phyloP scores from a whole-genome alignment of 1,284 basidiomycete genomes.

The Gastroboletus turbinatus region DNA sequence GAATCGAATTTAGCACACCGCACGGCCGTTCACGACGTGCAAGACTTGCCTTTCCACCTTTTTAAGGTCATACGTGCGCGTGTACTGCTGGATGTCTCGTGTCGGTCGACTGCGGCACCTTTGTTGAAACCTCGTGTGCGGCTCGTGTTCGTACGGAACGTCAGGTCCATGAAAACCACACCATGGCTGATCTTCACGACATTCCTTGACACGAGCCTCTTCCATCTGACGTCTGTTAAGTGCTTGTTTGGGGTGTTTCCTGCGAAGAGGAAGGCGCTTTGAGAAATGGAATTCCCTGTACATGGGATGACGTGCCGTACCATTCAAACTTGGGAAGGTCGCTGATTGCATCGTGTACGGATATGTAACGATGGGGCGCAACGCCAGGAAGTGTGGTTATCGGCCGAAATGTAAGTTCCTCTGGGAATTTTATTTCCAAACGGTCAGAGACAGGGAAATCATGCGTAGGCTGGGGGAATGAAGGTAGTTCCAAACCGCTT shows the following conservation, averaged over 20 bases:
- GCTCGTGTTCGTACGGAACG: conserved; percentile 44
- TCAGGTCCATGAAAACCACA: conserved; percentile 41
- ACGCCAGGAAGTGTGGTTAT: conserved; percentile 48
- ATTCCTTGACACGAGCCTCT: conserved; percentile 32
- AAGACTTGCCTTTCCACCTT: conserved; percentile 41
- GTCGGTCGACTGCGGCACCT: conserved; percentile 41
- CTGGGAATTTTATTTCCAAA: conserved; percentile 50
- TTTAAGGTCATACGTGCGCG: conserved; percentile 37
- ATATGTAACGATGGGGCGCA: conserved; percentile 53
- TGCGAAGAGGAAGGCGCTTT: conserved; percentile 15
- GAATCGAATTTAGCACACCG: neutral
- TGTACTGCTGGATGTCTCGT: conserved; percentile 52
- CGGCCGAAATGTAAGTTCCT: conserved; percentile 40
- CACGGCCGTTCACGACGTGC: neutral
- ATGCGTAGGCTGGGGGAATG: conserved; percentile 70
- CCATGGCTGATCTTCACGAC: conserved; percentile 35
- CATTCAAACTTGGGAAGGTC: conserved; percentile 71
- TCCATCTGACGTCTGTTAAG: conserved; percentile 15
- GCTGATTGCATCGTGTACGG: conserved; percentile 65
- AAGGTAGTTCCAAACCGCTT: conserved; percentile 51
- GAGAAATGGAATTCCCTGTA: neutral
- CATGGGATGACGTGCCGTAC: conserved; percentile 37
- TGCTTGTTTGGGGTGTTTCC: conserved; percentile 22
- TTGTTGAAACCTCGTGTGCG: conserved; percentile 53
- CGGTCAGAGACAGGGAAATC: conserved; percentile 48